Evolutionary conservation across 139 green algal species (phyloP).

Genomic region (Chlamydomonas sp.): DNA sequence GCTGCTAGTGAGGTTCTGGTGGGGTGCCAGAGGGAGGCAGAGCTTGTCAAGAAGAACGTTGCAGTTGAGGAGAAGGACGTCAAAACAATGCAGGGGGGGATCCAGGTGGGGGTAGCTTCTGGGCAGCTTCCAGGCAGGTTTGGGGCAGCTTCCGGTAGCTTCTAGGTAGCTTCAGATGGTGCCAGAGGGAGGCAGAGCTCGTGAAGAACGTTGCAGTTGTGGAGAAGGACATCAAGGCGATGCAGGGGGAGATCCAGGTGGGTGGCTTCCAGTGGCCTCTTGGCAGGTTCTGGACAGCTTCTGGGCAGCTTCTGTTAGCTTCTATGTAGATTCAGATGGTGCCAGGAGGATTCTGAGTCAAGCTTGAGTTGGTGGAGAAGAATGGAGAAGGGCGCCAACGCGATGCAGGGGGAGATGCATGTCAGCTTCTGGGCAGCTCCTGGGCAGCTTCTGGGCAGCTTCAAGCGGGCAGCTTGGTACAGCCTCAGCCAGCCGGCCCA

Average conservation of each 20-base stretch:
- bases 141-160: too few species aligned
- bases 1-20: too few species aligned
- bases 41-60: conserved; percentile 62
- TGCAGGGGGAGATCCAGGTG: conserved; percentile 42
- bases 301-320: too few species aligned
- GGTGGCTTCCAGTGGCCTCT: neutral
- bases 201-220: conserved; percentile 56
- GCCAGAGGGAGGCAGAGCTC: conserved; percentile 62
- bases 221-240: conserved; percentile 65
- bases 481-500: too few species aligned
- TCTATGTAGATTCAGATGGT: too few species aligned
- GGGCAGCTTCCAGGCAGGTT: too few species aligned
- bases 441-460: too few species aligned
- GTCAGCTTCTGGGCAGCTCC: too few species aligned
- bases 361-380: conserved; percentile 62
- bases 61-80: conserved; percentile 62
- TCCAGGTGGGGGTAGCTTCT: too few species aligned
- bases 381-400: conserved; percentile 63
- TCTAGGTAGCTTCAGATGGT: too few species aligned
- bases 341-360: conserved; percentile 58
- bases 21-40: conserved; percentile 65
- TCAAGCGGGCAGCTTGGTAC: too few species aligned
- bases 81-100: conserved; percentile 52
- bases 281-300: too few species aligned
- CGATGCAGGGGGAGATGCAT: conserved; percentile 44